A percentile compares a stretch with the other conserved stretches of the same genome.
Evolutionary conservation across 257 asterid species (phyloP).

Genomic region (Solanum pinnatisectum): DNA sequence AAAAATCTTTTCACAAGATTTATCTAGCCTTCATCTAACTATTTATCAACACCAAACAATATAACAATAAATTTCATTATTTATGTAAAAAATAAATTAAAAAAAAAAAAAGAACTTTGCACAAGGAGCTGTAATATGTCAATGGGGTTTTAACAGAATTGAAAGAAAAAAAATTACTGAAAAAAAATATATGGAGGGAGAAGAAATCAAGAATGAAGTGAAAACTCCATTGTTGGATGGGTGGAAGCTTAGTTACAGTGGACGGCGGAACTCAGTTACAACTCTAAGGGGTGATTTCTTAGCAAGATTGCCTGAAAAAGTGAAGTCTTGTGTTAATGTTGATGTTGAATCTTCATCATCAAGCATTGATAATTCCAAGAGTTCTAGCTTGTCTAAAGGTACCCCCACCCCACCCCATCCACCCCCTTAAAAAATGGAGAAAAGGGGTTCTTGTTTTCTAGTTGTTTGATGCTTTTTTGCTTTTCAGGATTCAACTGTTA

Average conservation of each 20-base stretch:
- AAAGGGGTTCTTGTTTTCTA: neutral
- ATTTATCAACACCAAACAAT: neutral
- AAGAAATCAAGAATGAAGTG: slow-evolving; percentile 1
- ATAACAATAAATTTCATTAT: neutral
- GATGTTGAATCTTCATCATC: slow-evolving; percentile 52
- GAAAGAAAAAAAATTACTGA: neutral
- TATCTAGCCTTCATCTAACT: neutral
- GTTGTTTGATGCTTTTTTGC: neutral
- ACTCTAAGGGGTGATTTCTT: slow-evolving; percentile 51
- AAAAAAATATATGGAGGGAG: slow-evolving; percentile 1
- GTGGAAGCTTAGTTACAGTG: slow-evolving; percentile 26
- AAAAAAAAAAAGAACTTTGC: neutral
- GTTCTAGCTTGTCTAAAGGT: slow-evolving; percentile 49
- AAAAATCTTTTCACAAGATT: neutral
- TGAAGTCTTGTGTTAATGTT: slow-evolving; percentile 46
- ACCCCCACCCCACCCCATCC: neutral
- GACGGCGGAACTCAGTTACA: slow-evolving; percentile 51
- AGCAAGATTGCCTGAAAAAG: slow-evolving; percentile 54
- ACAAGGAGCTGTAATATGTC: neutral
- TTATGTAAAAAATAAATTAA: no score
- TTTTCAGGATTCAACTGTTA: no score
- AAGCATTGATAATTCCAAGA: slow-evolving; percentile 28
- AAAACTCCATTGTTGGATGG: slow-evolving; percentile 41
- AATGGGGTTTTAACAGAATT: neutral
- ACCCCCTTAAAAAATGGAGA: neutral